These are phyloP conservation scores for Chenopodium quinoa DNA, from an alignment of 148 eudicot genomes.

Conservation along the genomic window DNA sequence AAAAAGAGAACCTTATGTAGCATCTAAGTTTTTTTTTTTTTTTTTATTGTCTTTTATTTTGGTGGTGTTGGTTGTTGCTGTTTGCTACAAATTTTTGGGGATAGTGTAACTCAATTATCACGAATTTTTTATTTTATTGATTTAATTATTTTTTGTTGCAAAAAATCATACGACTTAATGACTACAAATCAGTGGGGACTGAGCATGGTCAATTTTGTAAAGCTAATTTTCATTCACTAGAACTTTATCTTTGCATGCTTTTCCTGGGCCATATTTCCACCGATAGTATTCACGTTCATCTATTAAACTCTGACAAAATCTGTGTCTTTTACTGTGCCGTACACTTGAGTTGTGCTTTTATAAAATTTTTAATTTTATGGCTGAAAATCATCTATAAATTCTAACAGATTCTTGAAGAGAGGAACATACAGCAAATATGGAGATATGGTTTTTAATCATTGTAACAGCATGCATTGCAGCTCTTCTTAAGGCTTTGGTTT, in stretches of 20 bases:
- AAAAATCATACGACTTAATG: no score
- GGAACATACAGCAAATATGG: slow-evolving; percentile 7
- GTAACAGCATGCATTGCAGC: slow-evolving; percentile 18
- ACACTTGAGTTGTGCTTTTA: background rate
- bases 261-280: background rate
- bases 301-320: background rate
- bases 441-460: slow-evolving; percentile 10
- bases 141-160: no score
- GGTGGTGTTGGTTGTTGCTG: background rate
- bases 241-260: background rate
- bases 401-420: background rate
- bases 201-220: background rate
- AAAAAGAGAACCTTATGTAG: no score
- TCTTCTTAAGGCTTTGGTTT: slow-evolving; percentile 12
- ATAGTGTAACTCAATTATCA: no score
- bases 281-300: background rate
- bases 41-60: no score
- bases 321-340: background rate
- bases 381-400: background rate
- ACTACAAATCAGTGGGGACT: background rate
- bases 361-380: background rate
- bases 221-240: background rate
- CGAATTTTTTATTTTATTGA: no score
- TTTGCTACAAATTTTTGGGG: background rate
- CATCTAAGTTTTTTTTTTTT: background rate